A percentile compares a stretch with the other conserved stretches of the same genome.
phyloP scores from a whole-genome alignment of 768 basidiomycete species.

The Mycena kentingensis region DNA sequence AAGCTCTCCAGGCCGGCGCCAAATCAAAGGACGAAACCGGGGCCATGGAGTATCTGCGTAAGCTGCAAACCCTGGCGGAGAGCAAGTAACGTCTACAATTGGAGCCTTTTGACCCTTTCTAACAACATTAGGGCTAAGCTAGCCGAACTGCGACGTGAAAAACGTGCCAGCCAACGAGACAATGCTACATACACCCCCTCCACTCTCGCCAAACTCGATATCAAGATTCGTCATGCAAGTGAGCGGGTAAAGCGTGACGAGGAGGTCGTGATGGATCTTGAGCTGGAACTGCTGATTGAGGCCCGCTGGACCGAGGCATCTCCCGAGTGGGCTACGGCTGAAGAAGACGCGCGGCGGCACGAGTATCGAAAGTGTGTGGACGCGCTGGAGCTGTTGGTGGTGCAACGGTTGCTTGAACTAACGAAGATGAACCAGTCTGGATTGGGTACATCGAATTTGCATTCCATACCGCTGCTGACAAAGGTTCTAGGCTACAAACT shows the following conservation, averaged over 20 bases:
- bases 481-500: slow-evolving; percentile 22
- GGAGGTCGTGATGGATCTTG: slow-evolving; percentile 9
- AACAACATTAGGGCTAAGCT: too few relatives aligned
- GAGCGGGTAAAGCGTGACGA: slow-evolving; percentile 17
- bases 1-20: background rate
- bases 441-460: slow-evolving; percentile 16
- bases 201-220: background rate
- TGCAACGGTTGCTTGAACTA: slow-evolving; percentile 22
- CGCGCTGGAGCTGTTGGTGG: slow-evolving; percentile 18
- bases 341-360: background rate
- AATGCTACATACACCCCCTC: slow-evolving; percentile 1
- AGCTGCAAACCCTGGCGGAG: background rate
- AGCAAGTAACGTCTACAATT: too few relatives aligned
- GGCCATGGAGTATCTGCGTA: slow-evolving; percentile 8
- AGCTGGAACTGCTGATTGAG: slow-evolving; percentile 13
- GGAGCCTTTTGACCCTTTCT: too few relatives aligned
- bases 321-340: slow-evolving; percentile 15
- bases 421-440: slow-evolving; percentile 25
- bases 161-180: background rate
- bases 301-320: slow-evolving; percentile 13
- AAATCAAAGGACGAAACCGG: slow-evolving; percentile 5
- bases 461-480: background rate
- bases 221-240: slow-evolving; percentile 9
- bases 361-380: slow-evolving; percentile 15
- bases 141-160: background rate